Conservation (phyloP, 345 rosid species). For the Aegle marmelos region DNA sequence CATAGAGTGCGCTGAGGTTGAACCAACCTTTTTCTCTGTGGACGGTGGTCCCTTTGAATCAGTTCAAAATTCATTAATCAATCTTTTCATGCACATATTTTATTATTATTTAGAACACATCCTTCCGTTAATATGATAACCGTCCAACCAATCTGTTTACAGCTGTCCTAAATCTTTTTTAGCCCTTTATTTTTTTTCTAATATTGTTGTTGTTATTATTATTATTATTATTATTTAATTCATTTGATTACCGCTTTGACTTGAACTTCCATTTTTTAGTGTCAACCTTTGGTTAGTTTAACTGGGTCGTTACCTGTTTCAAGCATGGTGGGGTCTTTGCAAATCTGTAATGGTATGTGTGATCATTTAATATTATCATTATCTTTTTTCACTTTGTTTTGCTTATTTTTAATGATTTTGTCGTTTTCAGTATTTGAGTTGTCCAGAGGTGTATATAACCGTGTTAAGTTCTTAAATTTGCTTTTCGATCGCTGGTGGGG, state of each 20-base stretch:
- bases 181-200: background rate
- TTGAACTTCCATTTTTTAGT: constrained; percentile 16
- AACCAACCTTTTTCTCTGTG: too few species aligned
- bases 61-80: background rate
- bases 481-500: constrained; percentile 22
- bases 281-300: constrained; percentile 25
- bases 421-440: background rate
- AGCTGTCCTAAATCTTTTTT: constrained; percentile 15
- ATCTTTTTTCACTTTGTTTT: background rate
- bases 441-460: constrained; percentile 15
- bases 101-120: background rate
- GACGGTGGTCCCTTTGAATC: constrained; percentile 20
- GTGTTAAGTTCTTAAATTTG: constrained; percentile 22
- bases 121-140: constrained; percentile 12
- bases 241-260: constrained; percentile 36
- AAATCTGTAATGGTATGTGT: constrained; percentile 17
- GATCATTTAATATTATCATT: background rate
- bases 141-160: constrained; percentile 42
- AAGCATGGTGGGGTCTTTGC: constrained; percentile 24
- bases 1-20: constrained; percentile 35
- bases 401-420: background rate
- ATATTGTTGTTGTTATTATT: too few species aligned
- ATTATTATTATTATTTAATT: too few species aligned
- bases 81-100: background rate
- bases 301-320: constrained; percentile 14